phyloP scores from a whole-genome alignment of 805 yeast genomes.

The Komagataella mondaviorum region DNA sequence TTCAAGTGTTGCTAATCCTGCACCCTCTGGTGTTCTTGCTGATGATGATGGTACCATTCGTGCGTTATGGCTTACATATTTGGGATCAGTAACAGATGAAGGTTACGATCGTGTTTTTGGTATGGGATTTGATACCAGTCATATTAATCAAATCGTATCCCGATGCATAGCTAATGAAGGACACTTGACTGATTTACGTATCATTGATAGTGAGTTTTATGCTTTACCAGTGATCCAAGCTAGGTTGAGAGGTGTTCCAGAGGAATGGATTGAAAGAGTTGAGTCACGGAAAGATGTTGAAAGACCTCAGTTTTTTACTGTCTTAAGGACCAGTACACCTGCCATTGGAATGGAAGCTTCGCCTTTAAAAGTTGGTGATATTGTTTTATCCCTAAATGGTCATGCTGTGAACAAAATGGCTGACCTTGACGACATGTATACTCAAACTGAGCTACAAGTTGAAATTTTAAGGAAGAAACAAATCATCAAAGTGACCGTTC shows the following conservation, averaged over 20 bases:
- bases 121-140: slow-evolving; percentile 69
- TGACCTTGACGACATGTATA: slow-evolving; percentile 44
- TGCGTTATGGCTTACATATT: slow-evolving; percentile 74
- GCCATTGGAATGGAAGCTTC: slow-evolving; percentile 14
- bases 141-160: slow-evolving; percentile 43
- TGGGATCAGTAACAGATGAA: slow-evolving; percentile 59
- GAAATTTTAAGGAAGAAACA: slow-evolving; percentile 61
- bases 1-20: slow-evolving; percentile 55
- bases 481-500: slow-evolving; percentile 46
- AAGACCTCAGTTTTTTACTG: slow-evolving; percentile 61
- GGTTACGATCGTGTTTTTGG: slow-evolving; percentile 47
- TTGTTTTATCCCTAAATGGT: slow-evolving; percentile 58
- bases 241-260: slow-evolving; percentile 78
- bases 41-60: slow-evolving; percentile 69
- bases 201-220: slow-evolving; percentile 70
- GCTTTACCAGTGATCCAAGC: slow-evolving; percentile 61
- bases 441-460: slow-evolving; percentile 32
- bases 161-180: slow-evolving; percentile 29
- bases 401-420: slow-evolving; percentile 49
- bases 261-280: slow-evolving; percentile 61
- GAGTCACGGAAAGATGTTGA: slow-evolving; percentile 34
- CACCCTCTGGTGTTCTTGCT: slow-evolving; percentile 68
- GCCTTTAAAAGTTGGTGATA: slow-evolving; percentile 52
- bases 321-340: slow-evolving; percentile 40
- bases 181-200: slow-evolving; percentile 38